Conservation (phyloP, 129 eudicot genomes). For the Artemisia annua region DNA sequence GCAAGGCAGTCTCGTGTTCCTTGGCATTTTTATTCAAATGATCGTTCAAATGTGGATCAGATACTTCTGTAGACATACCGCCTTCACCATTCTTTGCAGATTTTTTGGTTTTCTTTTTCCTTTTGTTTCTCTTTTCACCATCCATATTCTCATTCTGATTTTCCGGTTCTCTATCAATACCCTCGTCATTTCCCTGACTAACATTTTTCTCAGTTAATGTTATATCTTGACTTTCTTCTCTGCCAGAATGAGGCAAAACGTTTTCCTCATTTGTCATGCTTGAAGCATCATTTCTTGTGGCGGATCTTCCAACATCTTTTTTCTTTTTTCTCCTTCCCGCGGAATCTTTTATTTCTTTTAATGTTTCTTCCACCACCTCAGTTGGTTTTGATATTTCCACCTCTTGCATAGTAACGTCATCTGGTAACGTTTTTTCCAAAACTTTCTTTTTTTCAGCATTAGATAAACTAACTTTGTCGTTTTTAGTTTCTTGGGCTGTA, state of each 20-base stretch:
- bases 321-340: conserved; percentile 17
- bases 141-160: neutral
- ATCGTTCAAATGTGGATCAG: too few species aligned
- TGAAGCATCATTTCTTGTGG: neutral
- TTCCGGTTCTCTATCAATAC: too few species aligned
- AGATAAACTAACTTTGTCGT: neutral
- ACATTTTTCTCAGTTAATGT: neutral
- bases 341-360: conserved; percentile 1
- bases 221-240: too few species aligned
- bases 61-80: too few species aligned
- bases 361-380: conserved; percentile 10
- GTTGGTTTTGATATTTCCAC: conserved; percentile 21
- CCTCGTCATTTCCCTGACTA: neutral
- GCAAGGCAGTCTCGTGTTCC: too few species aligned
- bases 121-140: neutral
- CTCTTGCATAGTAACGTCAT: neutral
- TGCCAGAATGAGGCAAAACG: neutral
- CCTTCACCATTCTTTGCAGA: conserved; percentile 22
- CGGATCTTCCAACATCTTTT: neutral
- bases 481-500: neutral
- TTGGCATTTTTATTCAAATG: too few species aligned
- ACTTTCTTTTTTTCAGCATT: conserved; percentile 10
- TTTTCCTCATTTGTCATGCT: neutral
- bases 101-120: conserved; percentile 18
- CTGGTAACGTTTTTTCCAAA: conserved; percentile 16